Evolutionary conservation across 768 basidiomycete genomes (phyloP), one percentile per base, ranked within the genome.

Genomic region (Termitomyces sp.): DNA sequence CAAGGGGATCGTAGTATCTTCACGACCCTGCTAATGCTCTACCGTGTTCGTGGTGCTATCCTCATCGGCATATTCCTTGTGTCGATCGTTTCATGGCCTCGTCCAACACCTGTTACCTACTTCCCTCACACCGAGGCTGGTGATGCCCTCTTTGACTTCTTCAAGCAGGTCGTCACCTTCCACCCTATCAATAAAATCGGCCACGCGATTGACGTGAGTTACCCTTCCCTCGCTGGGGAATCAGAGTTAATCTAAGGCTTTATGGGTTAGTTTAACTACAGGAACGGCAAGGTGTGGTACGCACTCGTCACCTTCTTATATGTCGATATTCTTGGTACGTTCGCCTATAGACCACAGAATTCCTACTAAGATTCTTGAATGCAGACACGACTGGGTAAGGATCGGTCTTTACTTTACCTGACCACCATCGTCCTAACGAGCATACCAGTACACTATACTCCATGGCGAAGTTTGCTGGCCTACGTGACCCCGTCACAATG

Each of bases 391-490:
- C 81, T 59, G 80, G 78, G 75, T 77, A 68, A 61, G 60, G 44
- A 31, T 36, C 12, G 16, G 4, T 33, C 22, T 10, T 24, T 1
- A 16, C 22, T 10, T 24, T 1, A 16, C 15, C 3, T 18, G 28
- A 20, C 46, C 6, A 33, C 39, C 5, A 3, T 20, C 18, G 29
- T 20, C 16, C 20, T 49, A 15, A 56, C 41, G 2, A 33, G 16
- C 47, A 15, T 37, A 76, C 55, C n/a, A 87, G 92, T 66, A 93
- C 92, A 9, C 75, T 94, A 4, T 92, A 93, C 68, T 88, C 92
- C 39, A 93, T 94, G 92, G 89, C 90, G 54, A 92, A 89, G 69
- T 93, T 93, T 61, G 90, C 92, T 6, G 90, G 89, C n/a, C 79
- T 94, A 2, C 89, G 90, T 48, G 87, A 93, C 66, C 87, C 87